These are phyloP conservation scores for Fagus crenata DNA, from an alignment of 306 rosid genomes.

Conservation along the genomic window DNA sequence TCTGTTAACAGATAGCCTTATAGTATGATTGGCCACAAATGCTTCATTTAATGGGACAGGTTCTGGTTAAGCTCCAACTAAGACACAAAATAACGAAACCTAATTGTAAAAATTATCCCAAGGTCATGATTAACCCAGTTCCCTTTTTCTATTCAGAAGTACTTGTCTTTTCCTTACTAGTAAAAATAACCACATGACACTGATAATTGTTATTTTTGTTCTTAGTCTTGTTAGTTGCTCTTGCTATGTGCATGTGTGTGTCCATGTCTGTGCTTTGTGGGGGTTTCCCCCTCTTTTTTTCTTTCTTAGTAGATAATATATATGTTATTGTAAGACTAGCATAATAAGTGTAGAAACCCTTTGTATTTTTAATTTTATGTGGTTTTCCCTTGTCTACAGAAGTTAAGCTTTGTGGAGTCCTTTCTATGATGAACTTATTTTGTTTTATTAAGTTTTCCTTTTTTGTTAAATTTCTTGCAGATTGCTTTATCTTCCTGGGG, in stretches of 20 bases:
- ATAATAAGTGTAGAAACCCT: neutral
- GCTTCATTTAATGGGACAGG: constrained; percentile 7
- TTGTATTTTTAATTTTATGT: neutral
- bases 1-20: neutral
- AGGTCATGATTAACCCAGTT: neutral
- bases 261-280: neutral
- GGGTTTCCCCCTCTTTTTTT: neutral
- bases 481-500: constrained; percentile 75
- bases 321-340: neutral
- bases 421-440: constrained; percentile 4
- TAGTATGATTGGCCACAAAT: neutral
- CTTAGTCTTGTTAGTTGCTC: neutral
- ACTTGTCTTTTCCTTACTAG: neutral
- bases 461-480: constrained; percentile 43
- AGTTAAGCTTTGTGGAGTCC: neutral
- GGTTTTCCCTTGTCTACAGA: constrained; percentile 3
- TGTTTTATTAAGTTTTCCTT: constrained; percentile 1
- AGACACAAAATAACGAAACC: neutral
- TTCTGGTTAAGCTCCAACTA: neutral
- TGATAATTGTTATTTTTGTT: neutral
- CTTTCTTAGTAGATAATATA: neutral
- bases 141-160: neutral
- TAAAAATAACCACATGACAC: neutral
- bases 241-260: neutral
- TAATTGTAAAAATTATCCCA: neutral